phyloP scores from a whole-genome alignment of 1,284 basidiomycete species.

The Trichosporon sp. region DNA sequence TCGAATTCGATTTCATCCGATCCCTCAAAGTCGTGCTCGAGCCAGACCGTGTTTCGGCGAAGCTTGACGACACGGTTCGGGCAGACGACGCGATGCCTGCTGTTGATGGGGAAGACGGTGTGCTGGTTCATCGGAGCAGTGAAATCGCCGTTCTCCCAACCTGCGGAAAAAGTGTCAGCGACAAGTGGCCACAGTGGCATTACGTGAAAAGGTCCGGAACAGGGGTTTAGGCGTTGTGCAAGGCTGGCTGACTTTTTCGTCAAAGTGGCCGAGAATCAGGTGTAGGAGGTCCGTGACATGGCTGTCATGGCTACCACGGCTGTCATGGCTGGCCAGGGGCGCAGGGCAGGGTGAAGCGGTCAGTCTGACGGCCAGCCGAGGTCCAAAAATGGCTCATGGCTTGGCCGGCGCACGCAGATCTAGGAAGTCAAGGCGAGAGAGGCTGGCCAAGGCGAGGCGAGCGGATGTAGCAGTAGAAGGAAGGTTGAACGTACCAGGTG shows the following conservation, averaged over 20 bases:
- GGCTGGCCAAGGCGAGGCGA: too few species aligned
- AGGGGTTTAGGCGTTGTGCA: too few species aligned
- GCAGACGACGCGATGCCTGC: slow-evolving; percentile 34
- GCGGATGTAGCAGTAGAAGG: too few species aligned
- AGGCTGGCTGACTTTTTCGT: too few species aligned
- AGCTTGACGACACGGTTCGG: slow-evolving; percentile 44
- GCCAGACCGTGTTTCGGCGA: slow-evolving; percentile 29
- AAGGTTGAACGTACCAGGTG: slow-evolving; percentile 35
- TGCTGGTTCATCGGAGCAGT: slow-evolving; percentile 36
- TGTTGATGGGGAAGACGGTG: slow-evolving; percentile 34
- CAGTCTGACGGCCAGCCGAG: background rate
- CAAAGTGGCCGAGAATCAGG: background rate
- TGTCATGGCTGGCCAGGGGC: too few species aligned
- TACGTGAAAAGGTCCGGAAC: background rate
- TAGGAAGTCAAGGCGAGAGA: too few species aligned
- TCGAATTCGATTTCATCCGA: slow-evolving; percentile 43
- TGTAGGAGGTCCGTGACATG: background rate
- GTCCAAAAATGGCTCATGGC: background rate
- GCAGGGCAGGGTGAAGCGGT: background rate
- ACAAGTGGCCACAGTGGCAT: too few species aligned
- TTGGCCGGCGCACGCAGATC: too few species aligned
- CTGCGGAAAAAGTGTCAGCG: slow-evolving; percentile 20
- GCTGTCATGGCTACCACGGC: too few species aligned
- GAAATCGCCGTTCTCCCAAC: slow-evolving; percentile 43
- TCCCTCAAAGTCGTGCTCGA: slow-evolving; percentile 45